A percentile compares a stretch with the other conserved stretches of the same genome.
Conservation (phyloP, 2,329 filamentous ascomycete species). For the Trichoderma koningiopsis region DNA sequence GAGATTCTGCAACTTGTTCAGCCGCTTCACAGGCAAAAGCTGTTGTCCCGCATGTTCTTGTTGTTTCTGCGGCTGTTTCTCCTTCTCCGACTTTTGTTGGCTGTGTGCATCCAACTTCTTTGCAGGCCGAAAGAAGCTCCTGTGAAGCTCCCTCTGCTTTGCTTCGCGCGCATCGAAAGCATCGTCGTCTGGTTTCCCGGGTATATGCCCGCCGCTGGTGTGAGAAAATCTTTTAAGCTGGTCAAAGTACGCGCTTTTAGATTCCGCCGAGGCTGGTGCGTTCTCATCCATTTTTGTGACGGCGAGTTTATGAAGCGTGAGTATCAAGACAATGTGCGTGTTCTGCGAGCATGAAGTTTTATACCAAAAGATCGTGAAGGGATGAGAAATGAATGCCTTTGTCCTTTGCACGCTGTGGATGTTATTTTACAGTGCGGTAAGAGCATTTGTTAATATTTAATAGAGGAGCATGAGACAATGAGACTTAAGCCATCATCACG, state of each 20-base stretch:
- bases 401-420: not conserved
- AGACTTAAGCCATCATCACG: not conserved
- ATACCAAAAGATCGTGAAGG: not conserved
- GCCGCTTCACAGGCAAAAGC: not conserved
- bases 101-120: not conserved
- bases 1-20: not conserved
- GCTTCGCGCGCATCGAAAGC: conserved; percentile 38
- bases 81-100: not conserved
- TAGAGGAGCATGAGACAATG: not conserved
- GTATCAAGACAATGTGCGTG: not conserved
- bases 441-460: not conserved
- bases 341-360: not conserved
- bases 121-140: conserved; percentile 35
- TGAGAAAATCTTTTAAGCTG: conserved; percentile 38
- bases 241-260: conserved; percentile 52
- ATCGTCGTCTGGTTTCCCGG: conserved; percentile 32
- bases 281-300: not conserved
- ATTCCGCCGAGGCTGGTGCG: conserved; percentile 33
- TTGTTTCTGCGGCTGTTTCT: not conserved
- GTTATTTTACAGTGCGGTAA: not conserved
- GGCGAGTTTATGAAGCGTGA: not conserved
- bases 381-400: not conserved
- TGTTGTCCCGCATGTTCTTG: not conserved
- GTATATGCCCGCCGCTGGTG: not conserved
- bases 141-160: conserved; percentile 37